Conservation (phyloP, 2,329 filamentous ascomycete genomes). For the Ceratocystis harringtonii region DNA sequence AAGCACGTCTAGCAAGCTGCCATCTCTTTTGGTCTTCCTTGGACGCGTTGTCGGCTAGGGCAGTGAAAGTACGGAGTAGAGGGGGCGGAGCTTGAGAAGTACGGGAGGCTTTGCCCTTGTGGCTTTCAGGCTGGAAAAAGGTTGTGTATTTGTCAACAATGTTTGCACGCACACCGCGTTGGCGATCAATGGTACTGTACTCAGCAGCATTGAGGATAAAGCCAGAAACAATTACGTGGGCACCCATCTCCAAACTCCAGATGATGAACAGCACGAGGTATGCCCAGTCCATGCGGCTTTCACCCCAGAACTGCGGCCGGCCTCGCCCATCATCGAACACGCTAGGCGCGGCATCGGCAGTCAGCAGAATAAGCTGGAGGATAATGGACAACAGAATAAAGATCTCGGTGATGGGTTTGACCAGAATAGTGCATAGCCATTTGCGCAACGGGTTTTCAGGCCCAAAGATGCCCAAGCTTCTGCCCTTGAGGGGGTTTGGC, state of each 20-base stretch:
- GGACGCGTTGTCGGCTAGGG: constrained; percentile 48
- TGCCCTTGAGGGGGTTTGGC: constrained; percentile 69
- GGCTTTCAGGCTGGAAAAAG: constrained; percentile 69
- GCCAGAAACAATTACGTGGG: constrained; percentile 82
- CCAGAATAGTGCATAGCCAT: constrained; percentile 65
- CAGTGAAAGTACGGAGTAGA: constrained; percentile 43
- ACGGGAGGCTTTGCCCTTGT: constrained; percentile 38
- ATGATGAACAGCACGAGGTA: constrained; percentile 72
- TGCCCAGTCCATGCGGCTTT: constrained; percentile 57
- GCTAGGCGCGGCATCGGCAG: constrained; percentile 62
- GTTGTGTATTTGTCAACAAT: constrained; percentile 61
- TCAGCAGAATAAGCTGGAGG: constrained; percentile 72
- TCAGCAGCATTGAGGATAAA: constrained; percentile 81
- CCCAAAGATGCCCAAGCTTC: constrained; percentile 70
- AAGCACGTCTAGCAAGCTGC: constrained; percentile 78
- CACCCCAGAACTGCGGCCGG: constrained; percentile 51
- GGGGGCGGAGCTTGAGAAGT: constrained; percentile 30
- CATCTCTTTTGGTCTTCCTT: constrained; percentile 65
- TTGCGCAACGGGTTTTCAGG: constrained; percentile 61
- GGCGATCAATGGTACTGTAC: constrained; percentile 78
- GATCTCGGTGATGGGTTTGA: constrained; percentile 76
- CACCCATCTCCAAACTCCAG: constrained; percentile 73
- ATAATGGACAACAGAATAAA: constrained; percentile 76
- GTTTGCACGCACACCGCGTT: constrained; percentile 57
- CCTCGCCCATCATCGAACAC: constrained; percentile 50